Evolutionary conservation across 352 stramenopile genomes (phyloP).

Genomic region (Phytophthora sojae): DNA sequence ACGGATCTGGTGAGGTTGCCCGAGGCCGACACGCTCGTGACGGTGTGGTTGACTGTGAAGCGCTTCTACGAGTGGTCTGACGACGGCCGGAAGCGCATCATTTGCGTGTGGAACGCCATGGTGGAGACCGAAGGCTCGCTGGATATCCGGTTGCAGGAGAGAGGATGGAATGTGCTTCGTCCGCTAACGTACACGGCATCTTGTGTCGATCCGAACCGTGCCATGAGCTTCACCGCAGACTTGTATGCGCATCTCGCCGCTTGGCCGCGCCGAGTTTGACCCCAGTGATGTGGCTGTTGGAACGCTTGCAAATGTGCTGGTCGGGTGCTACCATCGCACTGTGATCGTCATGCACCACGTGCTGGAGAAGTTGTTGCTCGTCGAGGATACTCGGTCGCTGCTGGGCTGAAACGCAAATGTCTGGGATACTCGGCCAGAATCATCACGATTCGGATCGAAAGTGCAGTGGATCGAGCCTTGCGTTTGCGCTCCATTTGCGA

Average conservation of each 20-base stretch:
- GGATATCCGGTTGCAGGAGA: conserved; percentile 41
- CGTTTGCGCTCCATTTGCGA: conserved; percentile 22
- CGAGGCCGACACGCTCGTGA: conserved; percentile 32
- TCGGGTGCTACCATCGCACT: conserved; percentile 42
- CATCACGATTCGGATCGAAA: conserved; percentile 14
- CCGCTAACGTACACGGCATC: conserved; percentile 22
- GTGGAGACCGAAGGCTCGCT: conserved; percentile 41
- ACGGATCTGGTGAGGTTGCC: conserved; percentile 32
- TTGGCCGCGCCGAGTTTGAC: conserved; percentile 20
- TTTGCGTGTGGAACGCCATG: conserved; percentile 45
- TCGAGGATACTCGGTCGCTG: conserved; percentile 30
- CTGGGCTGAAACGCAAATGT: conserved; percentile 38
- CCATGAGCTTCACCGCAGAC: conserved; percentile 44
- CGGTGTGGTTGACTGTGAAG: conserved; percentile 37
- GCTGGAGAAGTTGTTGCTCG: conserved; percentile 38
- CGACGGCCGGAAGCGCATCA: conserved; percentile 23
- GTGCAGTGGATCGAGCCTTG: conserved; percentile 20
- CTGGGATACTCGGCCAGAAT: conserved; percentile 1
- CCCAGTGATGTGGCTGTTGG: conserved; percentile 32
- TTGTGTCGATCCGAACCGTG: conserved; percentile 15
- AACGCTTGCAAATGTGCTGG: conserved; percentile 37
- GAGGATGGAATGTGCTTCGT: conserved; percentile 42
- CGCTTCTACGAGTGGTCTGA: conserved; percentile 23
- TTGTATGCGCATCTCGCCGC: conserved; percentile 30
- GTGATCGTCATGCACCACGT: conserved; percentile 43